Percentiles rank a stretch among this genome's conserved stretches.
phyloP scores from a whole-genome alignment of 495 filamentous ascomycete genomes.

The Xylaria scruposa region DNA sequence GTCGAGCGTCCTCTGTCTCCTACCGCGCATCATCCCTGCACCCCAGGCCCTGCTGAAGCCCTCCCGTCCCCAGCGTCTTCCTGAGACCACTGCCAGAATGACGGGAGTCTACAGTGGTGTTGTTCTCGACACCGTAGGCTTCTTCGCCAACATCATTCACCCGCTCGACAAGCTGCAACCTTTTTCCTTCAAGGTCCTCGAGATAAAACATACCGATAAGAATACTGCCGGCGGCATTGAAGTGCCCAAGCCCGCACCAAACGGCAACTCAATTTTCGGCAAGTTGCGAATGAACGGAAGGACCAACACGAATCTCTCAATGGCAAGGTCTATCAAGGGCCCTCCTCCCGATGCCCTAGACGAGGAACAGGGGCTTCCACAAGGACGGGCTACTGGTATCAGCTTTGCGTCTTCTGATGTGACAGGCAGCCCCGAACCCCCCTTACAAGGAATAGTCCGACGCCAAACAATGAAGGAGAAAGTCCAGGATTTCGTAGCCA shows the following conservation, averaged over 20 bases:
- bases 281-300: conserved; percentile 15
- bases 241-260: conserved; percentile 13
- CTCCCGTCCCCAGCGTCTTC: conserved; percentile 61
- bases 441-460: conserved; percentile 34
- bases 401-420: conserved; percentile 26
- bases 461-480: conserved; percentile 44
- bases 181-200: conserved; percentile 54
- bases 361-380: conserved; percentile 4
- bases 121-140: conserved; percentile 60
- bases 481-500: conserved; percentile 44
- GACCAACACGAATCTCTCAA: conserved; percentile 7
- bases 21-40: conserved; percentile 71
- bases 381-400: conserved; percentile 20
- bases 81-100: conserved; percentile 59
- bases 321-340: neutral
- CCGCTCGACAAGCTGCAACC: conserved; percentile 56
- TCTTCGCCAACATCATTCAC: conserved; percentile 67
- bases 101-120: conserved; percentile 65
- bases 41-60: conserved; percentile 68
- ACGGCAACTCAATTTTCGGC: neutral
- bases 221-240: conserved; percentile 34
- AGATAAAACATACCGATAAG: conserved; percentile 51
- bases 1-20: conserved; percentile 59
- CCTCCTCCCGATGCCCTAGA: conserved; percentile 24
- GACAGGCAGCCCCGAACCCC: conserved; percentile 28